Conservation (phyloP, 768 basidiomycete genomes). For the Coprinopsis strossmayeri region DNA sequence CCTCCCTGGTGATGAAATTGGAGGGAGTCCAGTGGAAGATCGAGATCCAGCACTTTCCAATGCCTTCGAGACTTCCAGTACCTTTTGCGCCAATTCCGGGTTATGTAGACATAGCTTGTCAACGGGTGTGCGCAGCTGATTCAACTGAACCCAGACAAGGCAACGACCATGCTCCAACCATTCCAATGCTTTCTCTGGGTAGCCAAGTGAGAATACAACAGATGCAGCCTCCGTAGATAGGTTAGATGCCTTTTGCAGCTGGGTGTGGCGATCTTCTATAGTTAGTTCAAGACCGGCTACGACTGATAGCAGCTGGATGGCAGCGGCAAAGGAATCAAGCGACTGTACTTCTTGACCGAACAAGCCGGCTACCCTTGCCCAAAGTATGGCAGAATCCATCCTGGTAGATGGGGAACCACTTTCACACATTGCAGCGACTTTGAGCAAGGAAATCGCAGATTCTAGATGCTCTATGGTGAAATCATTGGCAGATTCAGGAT, state of each 20-base stretch:
- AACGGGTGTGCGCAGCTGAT: conserved; percentile 15
- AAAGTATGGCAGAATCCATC: not conserved
- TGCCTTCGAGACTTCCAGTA: conserved; percentile 7
- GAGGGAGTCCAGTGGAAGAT: not conserved
- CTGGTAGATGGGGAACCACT: too few relatives aligned
- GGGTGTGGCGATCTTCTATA: conserved; percentile 7
- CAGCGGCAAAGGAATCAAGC: conserved; percentile 10
- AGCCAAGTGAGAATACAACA: conserved; percentile 6
- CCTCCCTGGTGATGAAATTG: not conserved
- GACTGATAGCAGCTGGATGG: conserved; percentile 11
- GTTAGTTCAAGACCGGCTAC: conserved; percentile 15
- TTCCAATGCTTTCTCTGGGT: conserved; percentile 13
- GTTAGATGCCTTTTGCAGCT: conserved; percentile 5
- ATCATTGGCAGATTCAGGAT: not conserved
- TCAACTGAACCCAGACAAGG: conserved; percentile 17
- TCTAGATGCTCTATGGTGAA: not conserved
- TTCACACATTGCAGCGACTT: too few relatives aligned
- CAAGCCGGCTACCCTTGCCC: not conserved
- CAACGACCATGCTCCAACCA: conserved; percentile 21
- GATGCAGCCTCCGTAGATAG: conserved; percentile 13
- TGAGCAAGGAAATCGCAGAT: too few relatives aligned
- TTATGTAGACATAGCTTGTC: conserved; percentile 11
- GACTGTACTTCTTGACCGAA: not conserved
- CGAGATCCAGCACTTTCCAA: conserved; percentile 10
- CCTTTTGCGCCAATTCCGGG: conserved; percentile 4